Percentiles rank a stretch among this genome's conserved stretches.
Evolutionary conservation across 1,284 basidiomycete species (phyloP).

Genomic region (Ganoderma meredithae): DNA sequence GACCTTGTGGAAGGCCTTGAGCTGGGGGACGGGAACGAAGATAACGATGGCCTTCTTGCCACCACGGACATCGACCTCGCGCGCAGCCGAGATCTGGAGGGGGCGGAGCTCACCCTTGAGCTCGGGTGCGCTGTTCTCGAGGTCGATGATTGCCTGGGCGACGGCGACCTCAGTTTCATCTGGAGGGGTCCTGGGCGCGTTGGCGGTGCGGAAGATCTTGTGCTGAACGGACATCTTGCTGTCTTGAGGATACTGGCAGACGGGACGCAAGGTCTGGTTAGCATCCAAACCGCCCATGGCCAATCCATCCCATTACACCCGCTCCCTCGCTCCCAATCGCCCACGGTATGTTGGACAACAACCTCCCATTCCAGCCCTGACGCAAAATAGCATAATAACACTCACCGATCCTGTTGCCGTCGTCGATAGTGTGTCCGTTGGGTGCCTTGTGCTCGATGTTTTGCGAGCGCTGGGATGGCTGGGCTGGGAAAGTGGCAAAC

Average conservation of each 20-base stretch:
- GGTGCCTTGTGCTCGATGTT: slow-evolving; percentile 27
- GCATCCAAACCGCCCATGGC: slow-evolving; percentile 47
- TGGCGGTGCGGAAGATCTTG: slow-evolving; percentile 97
- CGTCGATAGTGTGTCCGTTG: slow-evolving; percentile 38
- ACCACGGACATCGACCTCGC: slow-evolving; percentile 98
- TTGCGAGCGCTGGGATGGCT: slow-evolving; percentile 26
- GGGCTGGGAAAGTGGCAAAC: slow-evolving; percentile 25
- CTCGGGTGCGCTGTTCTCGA: slow-evolving; percentile 98
- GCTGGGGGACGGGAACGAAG: slow-evolving; percentile 97
- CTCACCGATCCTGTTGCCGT: slow-evolving; percentile 57
- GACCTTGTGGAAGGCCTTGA: slow-evolving; percentile 99
- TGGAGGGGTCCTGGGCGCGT: slow-evolving; percentile 89
- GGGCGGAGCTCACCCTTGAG: slow-evolving; percentile 96
- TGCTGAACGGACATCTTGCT: slow-evolving; percentile 76
- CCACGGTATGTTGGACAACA: slow-evolving; percentile 22
- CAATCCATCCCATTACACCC: slow-evolving; percentile 57
- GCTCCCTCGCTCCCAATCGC: slow-evolving; percentile 35
- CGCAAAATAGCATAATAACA: slow-evolving; percentile 39
- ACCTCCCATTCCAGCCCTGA: slow-evolving; percentile 19
- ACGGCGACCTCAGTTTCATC: slow-evolving; percentile 94
- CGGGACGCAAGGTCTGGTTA: slow-evolving; percentile 50
- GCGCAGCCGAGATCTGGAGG: slow-evolving; percentile 97
- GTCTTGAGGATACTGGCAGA: slow-evolving; percentile 39
- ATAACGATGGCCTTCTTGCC: slow-evolving; percentile 99
- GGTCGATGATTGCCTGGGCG: slow-evolving; percentile 96